Conservation (phyloP, 2,329 filamentous ascomycete genomes). For the Colletotrichum nymphaeae region DNA sequence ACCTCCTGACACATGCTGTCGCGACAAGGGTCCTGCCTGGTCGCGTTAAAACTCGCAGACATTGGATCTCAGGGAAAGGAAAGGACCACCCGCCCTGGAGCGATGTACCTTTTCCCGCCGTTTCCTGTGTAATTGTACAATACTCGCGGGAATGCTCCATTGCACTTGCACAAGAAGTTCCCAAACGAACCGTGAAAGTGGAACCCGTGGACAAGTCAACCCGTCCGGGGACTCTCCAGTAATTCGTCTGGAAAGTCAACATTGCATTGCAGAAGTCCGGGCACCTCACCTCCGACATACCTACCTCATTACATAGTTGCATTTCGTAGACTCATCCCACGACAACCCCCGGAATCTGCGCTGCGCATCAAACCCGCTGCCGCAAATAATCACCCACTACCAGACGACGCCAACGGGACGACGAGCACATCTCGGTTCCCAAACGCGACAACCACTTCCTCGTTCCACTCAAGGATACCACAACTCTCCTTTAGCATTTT, state of each 20-base stretch:
- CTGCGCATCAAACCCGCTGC: slow-evolving; percentile 17
- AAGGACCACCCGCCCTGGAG: neutral
- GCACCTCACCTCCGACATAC: neutral
- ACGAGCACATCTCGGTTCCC: neutral
- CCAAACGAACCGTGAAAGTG: slow-evolving; percentile 20
- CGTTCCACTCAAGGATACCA: neutral
- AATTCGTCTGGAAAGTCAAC: slow-evolving; percentile 32
- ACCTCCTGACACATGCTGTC: slow-evolving; percentile 47
- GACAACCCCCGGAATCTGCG: slow-evolving; percentile 9
- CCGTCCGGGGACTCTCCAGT: slow-evolving; percentile 6
- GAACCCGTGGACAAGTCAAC: slow-evolving; percentile 22
- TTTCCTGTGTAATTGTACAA: slow-evolving; percentile 7
- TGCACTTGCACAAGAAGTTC: neutral
- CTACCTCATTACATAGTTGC: neutral
- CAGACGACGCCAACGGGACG: slow-evolving; percentile 13
- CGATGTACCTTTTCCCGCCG: slow-evolving; percentile 8
- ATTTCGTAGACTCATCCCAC: neutral
- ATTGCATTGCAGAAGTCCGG: slow-evolving; percentile 1
- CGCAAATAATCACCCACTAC: slow-evolving; percentile 9
- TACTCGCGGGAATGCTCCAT: neutral
- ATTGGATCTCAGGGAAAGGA: slow-evolving; percentile 8
- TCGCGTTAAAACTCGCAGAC: slow-evolving; percentile 34
- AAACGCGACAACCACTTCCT: slow-evolving; percentile 26
- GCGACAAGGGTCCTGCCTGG: slow-evolving; percentile 45
- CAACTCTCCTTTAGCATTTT: slow-evolving; percentile 25